These are phyloP conservation scores for Mucor indicus DNA, from an alignment of 371 early-diverging fungal species.

Conservation along the genomic window DNA sequence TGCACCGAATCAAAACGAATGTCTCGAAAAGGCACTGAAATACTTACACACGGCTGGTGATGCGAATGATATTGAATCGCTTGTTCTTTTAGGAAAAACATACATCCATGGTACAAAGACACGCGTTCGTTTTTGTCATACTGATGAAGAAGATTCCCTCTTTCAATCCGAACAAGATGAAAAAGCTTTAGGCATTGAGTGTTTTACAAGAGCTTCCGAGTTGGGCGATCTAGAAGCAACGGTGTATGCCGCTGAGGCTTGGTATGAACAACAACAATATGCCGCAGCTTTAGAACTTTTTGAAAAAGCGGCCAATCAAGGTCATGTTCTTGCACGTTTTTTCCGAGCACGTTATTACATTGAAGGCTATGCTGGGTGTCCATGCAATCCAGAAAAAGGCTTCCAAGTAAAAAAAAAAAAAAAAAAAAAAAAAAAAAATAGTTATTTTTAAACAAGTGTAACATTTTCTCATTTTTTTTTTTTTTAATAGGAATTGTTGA, in stretches of 20 bases:
- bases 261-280: slow-evolving; percentile 46
- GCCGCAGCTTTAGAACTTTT: slow-evolving; percentile 41
- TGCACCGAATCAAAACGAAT: slow-evolving; percentile 16
- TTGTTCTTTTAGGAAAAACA: slow-evolving; percentile 28
- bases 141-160: slow-evolving; percentile 14
- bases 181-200: slow-evolving; percentile 28
- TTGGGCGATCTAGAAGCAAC: slow-evolving; percentile 39
- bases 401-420: slow-evolving; percentile 23
- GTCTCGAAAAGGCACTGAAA: slow-evolving; percentile 22
- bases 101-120: slow-evolving; percentile 27
- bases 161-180: slow-evolving; percentile 29
- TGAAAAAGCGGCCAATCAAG: slow-evolving; percentile 39
- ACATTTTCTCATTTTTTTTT: too few relatives aligned
- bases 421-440: background rate
- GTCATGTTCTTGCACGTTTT: slow-evolving; percentile 34
- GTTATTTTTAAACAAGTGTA: background rate
- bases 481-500: slow-evolving; percentile 30
- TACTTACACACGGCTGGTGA: slow-evolving; percentile 41
- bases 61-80: slow-evolving; percentile 33
- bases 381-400: slow-evolving; percentile 32
- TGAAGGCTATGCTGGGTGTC: slow-evolving; percentile 34
- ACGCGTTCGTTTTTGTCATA: slow-evolving; percentile 11
- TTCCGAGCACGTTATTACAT: slow-evolving; percentile 42
- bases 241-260: slow-evolving; percentile 39
- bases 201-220: slow-evolving; percentile 39